Conservation (phyloP, 208 protist genomes). For the Phytomonas sp. region DNA sequence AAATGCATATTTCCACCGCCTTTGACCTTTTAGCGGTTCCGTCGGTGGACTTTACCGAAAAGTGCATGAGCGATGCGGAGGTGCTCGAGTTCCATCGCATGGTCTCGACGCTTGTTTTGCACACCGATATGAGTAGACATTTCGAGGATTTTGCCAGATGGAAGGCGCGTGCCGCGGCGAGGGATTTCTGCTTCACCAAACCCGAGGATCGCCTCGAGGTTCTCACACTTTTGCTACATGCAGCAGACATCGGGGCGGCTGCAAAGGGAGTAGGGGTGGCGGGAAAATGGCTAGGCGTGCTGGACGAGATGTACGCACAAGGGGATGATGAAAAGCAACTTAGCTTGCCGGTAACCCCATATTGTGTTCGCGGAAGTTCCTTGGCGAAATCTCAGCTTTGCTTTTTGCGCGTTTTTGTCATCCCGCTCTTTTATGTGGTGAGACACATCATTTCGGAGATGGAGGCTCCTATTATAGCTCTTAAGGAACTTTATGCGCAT, state of each 20-base stretch:
- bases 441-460: constrained; percentile 51
- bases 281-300: constrained; percentile 57
- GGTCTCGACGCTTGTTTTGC: constrained; percentile 33
- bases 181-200: constrained; percentile 24
- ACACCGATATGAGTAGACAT: constrained; percentile 69
- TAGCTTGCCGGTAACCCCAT: constrained; percentile 37
- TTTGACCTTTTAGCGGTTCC: constrained; percentile 41
- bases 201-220: constrained; percentile 41
- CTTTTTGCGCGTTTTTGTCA: constrained; percentile 69
- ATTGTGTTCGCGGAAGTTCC: constrained; percentile 22
- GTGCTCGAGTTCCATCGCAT: constrained; percentile 55
- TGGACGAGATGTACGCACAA: constrained; percentile 73
- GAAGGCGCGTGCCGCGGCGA: constrained; percentile 13
- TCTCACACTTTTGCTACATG: constrained; percentile 55
- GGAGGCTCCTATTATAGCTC: constrained; percentile 32
- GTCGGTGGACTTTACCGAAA: constrained; percentile 47
- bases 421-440: constrained; percentile 61
- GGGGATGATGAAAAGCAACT: constrained; percentile 50
- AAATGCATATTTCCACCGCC: constrained; percentile 67
- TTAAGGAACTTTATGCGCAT: constrained; percentile 31
- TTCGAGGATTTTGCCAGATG: constrained; percentile 20
- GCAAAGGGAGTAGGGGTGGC: constrained; percentile 47
- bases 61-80: constrained; percentile 29
- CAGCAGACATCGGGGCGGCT: constrained; percentile 69
- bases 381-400: constrained; percentile 42